phyloP scores from a whole-genome alignment of 2,329 filamentous ascomycete genomes.

The Hirsutella thompsonii region DNA sequence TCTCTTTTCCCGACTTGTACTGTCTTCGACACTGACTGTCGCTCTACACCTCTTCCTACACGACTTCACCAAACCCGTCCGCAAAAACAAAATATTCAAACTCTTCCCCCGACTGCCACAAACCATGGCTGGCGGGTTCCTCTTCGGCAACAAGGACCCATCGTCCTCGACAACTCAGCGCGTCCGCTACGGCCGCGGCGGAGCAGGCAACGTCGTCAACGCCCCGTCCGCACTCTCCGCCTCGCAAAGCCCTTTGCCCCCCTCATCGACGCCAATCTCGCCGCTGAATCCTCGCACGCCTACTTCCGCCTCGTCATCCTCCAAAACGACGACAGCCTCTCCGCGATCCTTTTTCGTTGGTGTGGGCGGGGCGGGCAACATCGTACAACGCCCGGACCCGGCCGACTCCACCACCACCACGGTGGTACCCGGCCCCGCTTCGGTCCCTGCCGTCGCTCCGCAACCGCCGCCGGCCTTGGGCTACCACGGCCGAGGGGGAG shows the following conservation, averaged over 20 bases:
- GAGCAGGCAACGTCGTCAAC: constrained; percentile 35
- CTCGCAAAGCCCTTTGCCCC: constrained; percentile 29
- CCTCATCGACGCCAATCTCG: constrained; percentile 15
- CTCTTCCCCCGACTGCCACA: too few relatives aligned
- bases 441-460: constrained; percentile 26
- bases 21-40: too few relatives aligned
- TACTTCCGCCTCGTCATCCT: constrained; percentile 29
- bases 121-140: background rate
- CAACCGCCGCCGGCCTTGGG: constrained; percentile 32
- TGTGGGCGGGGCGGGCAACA: constrained; percentile 55
- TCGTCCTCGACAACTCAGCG: background rate
- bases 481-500: constrained; percentile 54
- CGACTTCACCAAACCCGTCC: too few relatives aligned
- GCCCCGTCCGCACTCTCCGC: constrained; percentile 29
- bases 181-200: constrained; percentile 37
- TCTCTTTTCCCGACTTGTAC: too few relatives aligned
- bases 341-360: constrained; percentile 48
- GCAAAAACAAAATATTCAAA: too few relatives aligned
- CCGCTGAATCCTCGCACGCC: constrained; percentile 24
- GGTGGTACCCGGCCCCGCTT: too few relatives aligned
- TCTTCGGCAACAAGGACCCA: background rate
- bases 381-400: too few relatives aligned
- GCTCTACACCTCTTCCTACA: too few relatives aligned
- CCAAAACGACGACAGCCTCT: constrained; percentile 10
- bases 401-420: constrained; percentile 18